Evolutionary conservation across 2,329 filamentous ascomycete genomes (phyloP).

Genomic region (Nothomitra cinnamomea): DNA sequence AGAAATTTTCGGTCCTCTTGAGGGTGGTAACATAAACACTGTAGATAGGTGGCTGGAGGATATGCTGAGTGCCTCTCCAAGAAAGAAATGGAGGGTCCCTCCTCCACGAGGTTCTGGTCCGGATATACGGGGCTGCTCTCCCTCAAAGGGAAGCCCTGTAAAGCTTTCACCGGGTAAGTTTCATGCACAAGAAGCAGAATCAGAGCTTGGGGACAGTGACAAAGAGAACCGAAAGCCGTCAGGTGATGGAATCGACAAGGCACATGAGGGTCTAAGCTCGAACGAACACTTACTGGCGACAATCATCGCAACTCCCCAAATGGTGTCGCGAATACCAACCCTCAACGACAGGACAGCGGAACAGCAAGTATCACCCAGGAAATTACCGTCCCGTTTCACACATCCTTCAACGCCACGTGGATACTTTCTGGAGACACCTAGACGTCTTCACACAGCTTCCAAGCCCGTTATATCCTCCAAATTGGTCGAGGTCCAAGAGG

Average conservation of each 20-base stretch:
- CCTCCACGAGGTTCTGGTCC: neutral
- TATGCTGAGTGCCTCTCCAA: neutral
- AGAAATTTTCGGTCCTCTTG: neutral
- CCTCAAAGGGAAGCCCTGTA: neutral
- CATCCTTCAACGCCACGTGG: neutral
- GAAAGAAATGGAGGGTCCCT: neutral
- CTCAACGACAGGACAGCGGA: neutral
- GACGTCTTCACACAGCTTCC: neutral
- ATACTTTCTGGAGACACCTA: neutral
- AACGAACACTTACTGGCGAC: neutral
- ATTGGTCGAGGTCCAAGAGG: neutral
- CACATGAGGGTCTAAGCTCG: neutral
- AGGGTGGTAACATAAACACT: neutral
- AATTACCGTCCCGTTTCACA: neutral
- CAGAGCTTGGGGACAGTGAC: neutral
- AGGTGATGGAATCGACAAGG: neutral
- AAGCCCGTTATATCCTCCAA: neutral
- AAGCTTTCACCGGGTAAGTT: neutral
- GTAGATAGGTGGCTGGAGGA: constrained; percentile 1
- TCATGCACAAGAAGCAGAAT: neutral
- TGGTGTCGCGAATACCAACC: neutral
- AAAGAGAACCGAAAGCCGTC: neutral
- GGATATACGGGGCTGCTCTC: neutral
- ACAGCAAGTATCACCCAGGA: neutral
- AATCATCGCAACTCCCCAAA: neutral